These are phyloP conservation scores for Hapsidospora chrysogenum DNA, from an alignment of 495 filamentous ascomycete species.

Conservation along the genomic window DNA sequence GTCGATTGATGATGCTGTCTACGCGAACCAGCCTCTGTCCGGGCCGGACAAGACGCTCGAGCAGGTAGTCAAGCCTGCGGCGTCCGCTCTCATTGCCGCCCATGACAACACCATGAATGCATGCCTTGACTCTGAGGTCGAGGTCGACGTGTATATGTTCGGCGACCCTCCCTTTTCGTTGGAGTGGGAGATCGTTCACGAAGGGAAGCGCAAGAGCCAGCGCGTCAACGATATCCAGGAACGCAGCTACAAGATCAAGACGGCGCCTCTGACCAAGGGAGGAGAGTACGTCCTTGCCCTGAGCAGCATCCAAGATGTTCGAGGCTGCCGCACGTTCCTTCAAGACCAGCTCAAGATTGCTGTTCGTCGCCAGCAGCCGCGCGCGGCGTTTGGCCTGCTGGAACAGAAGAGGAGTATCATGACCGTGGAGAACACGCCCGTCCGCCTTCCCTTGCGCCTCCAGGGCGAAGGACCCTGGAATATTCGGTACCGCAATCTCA, in stretches of 20 bases:
- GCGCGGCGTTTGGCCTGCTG: slow-evolving; percentile 64
- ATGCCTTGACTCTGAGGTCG: slow-evolving; percentile 68
- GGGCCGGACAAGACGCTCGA: slow-evolving; percentile 43
- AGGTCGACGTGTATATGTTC: slow-evolving; percentile 51
- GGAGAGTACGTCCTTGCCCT: slow-evolving; percentile 79
- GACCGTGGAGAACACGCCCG: slow-evolving; percentile 55
- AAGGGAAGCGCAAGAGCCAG: slow-evolving; percentile 60
- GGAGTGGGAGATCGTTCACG: slow-evolving; percentile 87
- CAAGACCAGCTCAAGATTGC: slow-evolving; percentile 68
- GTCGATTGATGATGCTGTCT: slow-evolving; percentile 64
- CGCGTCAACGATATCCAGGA: slow-evolving; percentile 44
- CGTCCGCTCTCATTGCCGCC: slow-evolving; percentile 55
- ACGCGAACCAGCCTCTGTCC: slow-evolving; percentile 41
- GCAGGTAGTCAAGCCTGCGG: slow-evolving; percentile 84
- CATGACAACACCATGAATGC: slow-evolving; percentile 34
- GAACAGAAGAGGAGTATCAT: slow-evolving; percentile 57
- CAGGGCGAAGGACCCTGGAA: slow-evolving; percentile 73
- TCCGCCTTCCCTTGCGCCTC: slow-evolving; percentile 65
- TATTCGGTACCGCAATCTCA: slow-evolving; percentile 52
- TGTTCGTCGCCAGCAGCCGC: slow-evolving; percentile 73
- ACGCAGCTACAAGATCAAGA: slow-evolving; percentile 49
- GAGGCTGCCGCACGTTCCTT: slow-evolving; percentile 67
- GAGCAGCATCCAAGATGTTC: slow-evolving; percentile 68
- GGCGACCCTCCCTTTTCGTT: slow-evolving; percentile 79
- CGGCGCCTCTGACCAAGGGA: slow-evolving; percentile 52